phyloP scores from a whole-genome alignment of 495 filamentous ascomycete genomes.

The Hapsidospora chrysogenum region DNA sequence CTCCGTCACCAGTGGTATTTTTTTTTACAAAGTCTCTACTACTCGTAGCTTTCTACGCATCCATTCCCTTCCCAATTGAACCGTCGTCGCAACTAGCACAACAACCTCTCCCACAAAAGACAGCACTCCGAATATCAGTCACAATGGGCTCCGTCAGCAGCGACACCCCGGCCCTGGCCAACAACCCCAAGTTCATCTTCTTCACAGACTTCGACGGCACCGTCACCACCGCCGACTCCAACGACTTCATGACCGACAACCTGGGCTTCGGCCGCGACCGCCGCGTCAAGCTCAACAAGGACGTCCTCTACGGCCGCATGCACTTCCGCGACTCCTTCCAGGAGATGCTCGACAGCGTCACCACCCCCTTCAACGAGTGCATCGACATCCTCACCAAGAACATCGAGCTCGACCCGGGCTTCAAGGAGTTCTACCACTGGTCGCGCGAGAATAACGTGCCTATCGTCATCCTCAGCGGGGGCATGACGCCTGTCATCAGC shows the following conservation, averaged over 20 bases:
- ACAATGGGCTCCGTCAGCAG: constrained; percentile 12
- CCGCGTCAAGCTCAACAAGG: constrained; percentile 49
- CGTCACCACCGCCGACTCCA: constrained; percentile 81
- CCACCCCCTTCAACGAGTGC: constrained; percentile 63
- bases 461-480: constrained; percentile 75
- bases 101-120: not conserved
- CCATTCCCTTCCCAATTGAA: not conserved
- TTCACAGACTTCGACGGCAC: constrained; percentile 98
- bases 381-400: constrained; percentile 57
- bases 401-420: constrained; percentile 74
- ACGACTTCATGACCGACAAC: constrained; percentile 91
- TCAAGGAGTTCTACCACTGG: constrained; percentile 77
- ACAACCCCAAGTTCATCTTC: constrained; percentile 73
- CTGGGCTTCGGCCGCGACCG: constrained; percentile 58
- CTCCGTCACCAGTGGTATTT: too few species aligned
- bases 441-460: constrained; percentile 65
- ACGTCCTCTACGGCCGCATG: constrained; percentile 47
- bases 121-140: not conserved
- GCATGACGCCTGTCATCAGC: constrained; percentile 84
- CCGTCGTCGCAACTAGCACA: not conserved
- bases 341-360: constrained; percentile 73
- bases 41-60: not conserved
- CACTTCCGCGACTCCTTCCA: constrained; percentile 75
- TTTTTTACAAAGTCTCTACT: not conserved
- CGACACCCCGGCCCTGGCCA: constrained; percentile 32